Percentiles rank a stretch among this genome's conserved stretches.
These are phyloP conservation scores for Corrigiola litoralis DNA, from an alignment of 179 eudicot genomes.

Conservation along the genomic window DNA sequence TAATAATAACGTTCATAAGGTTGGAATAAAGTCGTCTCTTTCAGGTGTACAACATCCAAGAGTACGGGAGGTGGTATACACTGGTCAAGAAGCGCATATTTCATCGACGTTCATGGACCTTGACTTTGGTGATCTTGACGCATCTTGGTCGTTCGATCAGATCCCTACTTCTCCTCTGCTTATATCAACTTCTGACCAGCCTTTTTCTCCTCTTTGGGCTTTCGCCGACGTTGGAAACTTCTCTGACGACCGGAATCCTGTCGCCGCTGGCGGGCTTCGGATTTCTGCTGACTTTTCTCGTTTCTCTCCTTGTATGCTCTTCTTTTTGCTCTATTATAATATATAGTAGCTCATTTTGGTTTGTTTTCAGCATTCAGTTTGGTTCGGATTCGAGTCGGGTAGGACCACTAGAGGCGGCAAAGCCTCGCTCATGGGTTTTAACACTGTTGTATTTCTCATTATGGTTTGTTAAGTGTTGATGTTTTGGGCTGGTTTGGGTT, in stretches of 20 bases:
- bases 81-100: constrained; percentile 8
- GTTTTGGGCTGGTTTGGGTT: background rate
- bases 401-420: no score
- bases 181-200: constrained; percentile 46
- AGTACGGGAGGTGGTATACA: background rate
- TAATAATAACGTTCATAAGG: background rate
- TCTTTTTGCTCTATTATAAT: background rate
- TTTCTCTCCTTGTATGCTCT: constrained; percentile 19
- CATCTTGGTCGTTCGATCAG: constrained; percentile 76
- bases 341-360: background rate
- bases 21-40: background rate
- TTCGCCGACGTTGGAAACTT: constrained; percentile 39
- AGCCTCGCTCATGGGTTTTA: no score
- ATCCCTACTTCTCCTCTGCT: constrained; percentile 41
- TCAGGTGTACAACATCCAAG: constrained; percentile 2
- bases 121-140: constrained; percentile 64
- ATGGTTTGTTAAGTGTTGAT: no score
- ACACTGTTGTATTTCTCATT: no score
- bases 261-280: constrained; percentile 17
- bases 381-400: no score
- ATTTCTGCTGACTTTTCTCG: constrained; percentile 32
- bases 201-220: constrained; percentile 70
- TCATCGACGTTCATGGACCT: constrained; percentile 46
- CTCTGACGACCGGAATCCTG: constrained; percentile 21
- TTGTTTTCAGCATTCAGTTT: background rate